Evolutionary conservation across 225 moss, liverwort and hornwort species (phyloP), one percentile per base, ranked within the genome.

Genomic region (Pseudoscleropodium purum): DNA sequence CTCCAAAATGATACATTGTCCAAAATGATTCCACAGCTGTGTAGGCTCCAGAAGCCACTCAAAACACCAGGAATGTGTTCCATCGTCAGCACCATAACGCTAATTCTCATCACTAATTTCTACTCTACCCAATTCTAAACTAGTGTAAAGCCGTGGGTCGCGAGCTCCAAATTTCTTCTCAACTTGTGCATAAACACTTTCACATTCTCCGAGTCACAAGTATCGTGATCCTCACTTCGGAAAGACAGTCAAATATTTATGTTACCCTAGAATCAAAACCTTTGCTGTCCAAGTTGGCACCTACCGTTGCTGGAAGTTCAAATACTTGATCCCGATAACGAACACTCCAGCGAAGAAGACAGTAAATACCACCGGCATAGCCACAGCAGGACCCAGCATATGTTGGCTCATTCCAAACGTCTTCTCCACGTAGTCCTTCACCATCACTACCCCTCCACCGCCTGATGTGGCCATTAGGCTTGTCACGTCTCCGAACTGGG

Each of bases 241-340:
- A 75, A 60, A 11, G 88, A 24, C 60, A 36, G 52, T 33, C 49
- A 20, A 45, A 34, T 59, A 25, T 68, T 68, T 39, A 83, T 45
- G 69, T 64, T 63, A 70, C 56, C 68, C 19, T 89, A 67, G 39
- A 76, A 82, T 31, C 30, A 29, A 82, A 82, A 56, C 49, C 59
- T 34, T 36, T 18, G 70, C 43, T 64, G 75, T 62, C 18, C 43
- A 36, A 61, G 65, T 11, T 64, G 31, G 65, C 62, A 7, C 8
- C 64, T 87, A 87, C 79, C 87, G 94, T 51, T 87, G 92, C 47
- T 94, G 94, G 89, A 93, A 93, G 52, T 94, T 94, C 83, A 94
- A 87, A 75, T 75, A 91, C 90, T 91, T 90, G 87, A 94, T 94
- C 16, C 93, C 94, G 12, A 91, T 75, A 4, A 89, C 89, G 37